phyloP scores from a whole-genome alignment of 2,329 filamentous ascomycete genomes.

The Nemania sp. region DNA sequence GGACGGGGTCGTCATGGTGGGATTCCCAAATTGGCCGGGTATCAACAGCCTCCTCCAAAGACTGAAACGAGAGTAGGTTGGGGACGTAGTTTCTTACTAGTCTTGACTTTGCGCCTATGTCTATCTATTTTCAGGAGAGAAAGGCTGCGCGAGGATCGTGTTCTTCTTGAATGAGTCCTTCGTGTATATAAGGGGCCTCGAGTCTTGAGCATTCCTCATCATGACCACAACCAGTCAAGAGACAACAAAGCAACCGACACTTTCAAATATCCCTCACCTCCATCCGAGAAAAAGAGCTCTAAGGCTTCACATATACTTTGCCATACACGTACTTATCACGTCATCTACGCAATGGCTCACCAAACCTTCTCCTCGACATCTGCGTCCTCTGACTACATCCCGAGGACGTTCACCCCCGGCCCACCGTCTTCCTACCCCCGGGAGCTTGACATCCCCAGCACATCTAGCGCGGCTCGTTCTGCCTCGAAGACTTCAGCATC shows the following conservation, averaged over 20 bases:
- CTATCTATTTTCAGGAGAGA: neutral
- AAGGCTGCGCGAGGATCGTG: too few species aligned
- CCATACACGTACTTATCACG: neutral
- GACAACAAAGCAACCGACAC: too few species aligned
- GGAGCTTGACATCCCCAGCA: slow-evolving; percentile 3
- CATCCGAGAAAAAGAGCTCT: neutral
- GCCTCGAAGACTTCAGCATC: neutral
- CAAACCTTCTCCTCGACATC: neutral
- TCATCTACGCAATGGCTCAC: slow-evolving; percentile 12
- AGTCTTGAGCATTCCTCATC: too few species aligned
- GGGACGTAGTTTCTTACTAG: neutral
- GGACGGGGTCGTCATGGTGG: neutral
- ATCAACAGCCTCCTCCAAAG: neutral
- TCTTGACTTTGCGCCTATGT: neutral
- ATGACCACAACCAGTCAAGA: too few species aligned
- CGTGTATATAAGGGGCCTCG: too few species aligned
- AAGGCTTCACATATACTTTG: neutral
- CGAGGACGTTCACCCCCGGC: neutral
- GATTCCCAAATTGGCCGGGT: neutral
- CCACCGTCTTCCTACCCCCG: neutral
- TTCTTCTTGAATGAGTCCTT: too few species aligned
- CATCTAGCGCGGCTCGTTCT: neutral
- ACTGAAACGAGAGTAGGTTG: neutral
- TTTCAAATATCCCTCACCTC: too few species aligned
- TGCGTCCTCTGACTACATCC: neutral